Percentiles rank a stretch among this genome's conserved stretches.
Conservation (phyloP, 352 stramenopile genomes). For the Phytophthora brassicae region DNA sequence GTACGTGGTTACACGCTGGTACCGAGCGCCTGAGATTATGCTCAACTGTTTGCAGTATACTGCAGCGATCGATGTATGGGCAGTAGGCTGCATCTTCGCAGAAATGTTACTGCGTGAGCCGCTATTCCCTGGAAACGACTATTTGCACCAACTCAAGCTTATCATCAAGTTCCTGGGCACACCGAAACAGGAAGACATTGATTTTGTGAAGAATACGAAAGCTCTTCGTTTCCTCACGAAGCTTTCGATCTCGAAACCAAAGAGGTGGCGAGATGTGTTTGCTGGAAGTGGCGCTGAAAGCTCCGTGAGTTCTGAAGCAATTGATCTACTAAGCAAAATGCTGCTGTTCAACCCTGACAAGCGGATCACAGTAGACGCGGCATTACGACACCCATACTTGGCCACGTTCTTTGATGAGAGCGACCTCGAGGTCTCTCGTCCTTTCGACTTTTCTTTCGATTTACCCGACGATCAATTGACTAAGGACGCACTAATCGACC, state of each 20-base stretch:
- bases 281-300: slow-evolving; percentile 29
- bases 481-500: slow-evolving; percentile 58
- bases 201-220: slow-evolving; percentile 90
- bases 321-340: slow-evolving; percentile 69
- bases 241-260: slow-evolving; percentile 71
- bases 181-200: slow-evolving; percentile 75
- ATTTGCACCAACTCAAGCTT: slow-evolving; percentile 83
- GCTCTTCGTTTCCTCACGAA: slow-evolving; percentile 88
- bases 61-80: slow-evolving; percentile 93
- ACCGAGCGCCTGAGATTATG: slow-evolving; percentile 92
- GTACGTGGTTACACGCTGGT: slow-evolving; percentile 80
- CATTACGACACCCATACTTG: slow-evolving; percentile 68
- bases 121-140: slow-evolving; percentile 92
- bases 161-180: slow-evolving; percentile 75
- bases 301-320: slow-evolving; percentile 42
- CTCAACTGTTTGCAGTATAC: slow-evolving; percentile 95
- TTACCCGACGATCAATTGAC: slow-evolving; percentile 61
- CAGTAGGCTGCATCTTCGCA: slow-evolving; percentile 97
- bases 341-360: slow-evolving; percentile 74
- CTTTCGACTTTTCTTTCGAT: slow-evolving; percentile 74
- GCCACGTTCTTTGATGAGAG: slow-evolving; percentile 87
- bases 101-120: slow-evolving; percentile 97
- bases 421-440: slow-evolving; percentile 41
- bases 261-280: slow-evolving; percentile 70
- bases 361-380: slow-evolving; percentile 61